Conservation (phyloP, 2,329 filamentous ascomycete genomes). For the Colletotrichum musae region DNA sequence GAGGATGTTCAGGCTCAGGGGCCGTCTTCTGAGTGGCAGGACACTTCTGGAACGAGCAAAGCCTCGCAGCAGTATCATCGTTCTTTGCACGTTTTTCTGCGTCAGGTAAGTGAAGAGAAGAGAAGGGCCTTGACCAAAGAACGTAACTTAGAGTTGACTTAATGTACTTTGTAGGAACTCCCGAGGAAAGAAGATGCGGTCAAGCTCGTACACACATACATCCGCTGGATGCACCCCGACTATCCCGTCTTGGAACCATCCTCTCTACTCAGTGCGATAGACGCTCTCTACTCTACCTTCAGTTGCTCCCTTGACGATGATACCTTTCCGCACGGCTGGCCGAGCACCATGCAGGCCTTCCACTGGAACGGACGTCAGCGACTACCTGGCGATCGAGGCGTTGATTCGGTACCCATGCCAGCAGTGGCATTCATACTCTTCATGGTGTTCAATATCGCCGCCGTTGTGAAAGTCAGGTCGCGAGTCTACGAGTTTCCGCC, state of each 20-base stretch:
- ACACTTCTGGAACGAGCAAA: background rate
- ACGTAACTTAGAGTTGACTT: background rate
- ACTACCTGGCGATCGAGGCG: conserved; percentile 7
- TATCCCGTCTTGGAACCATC: conserved; percentile 43
- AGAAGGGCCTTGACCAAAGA: background rate
- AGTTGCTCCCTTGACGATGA: conserved; percentile 34
- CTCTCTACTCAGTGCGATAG: conserved; percentile 42
- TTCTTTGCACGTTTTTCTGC: conserved; percentile 17
- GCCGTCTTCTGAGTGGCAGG: conserved; percentile 34
- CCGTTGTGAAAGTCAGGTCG: conserved; percentile 51
- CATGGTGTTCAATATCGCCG: conserved; percentile 53
- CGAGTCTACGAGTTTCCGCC: conserved; percentile 53
- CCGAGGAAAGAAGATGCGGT: conserved; percentile 44
- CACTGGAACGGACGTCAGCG: conserved; percentile 44
- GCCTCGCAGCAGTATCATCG: conserved; percentile 40
- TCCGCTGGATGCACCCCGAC: conserved; percentile 45
- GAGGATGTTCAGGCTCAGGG: conserved; percentile 35
- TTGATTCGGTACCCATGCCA: conserved; percentile 41
- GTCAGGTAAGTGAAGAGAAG: conserved; percentile 12
- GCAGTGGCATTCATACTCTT: conserved; percentile 51
- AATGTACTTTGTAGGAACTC: conserved; percentile 37
- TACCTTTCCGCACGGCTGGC: conserved; percentile 41
- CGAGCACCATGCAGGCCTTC: conserved; percentile 40
- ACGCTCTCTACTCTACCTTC: conserved; percentile 43
- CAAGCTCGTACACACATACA: conserved; percentile 43